These are phyloP conservation scores for Hypomontagnella monticulosa DNA, from an alignment of 495 filamentous ascomycete species.

Conservation along the genomic window DNA sequence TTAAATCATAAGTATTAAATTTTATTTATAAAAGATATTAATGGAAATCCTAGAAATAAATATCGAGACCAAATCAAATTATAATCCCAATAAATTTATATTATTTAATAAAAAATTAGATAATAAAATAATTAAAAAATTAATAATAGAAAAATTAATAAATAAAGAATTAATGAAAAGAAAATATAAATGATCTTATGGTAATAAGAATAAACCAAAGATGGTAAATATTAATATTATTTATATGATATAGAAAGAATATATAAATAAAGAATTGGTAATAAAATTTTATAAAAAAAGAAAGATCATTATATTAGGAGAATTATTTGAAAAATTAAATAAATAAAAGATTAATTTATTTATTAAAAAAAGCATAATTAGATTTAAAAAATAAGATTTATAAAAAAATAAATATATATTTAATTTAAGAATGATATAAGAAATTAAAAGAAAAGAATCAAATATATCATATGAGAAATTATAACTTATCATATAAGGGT, in stretches of 20 bases:
- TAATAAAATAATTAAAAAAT: not conserved
- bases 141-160: not conserved
- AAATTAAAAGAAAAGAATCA: not conserved
- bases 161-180: not conserved
- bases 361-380: not conserved
- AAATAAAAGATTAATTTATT: not conserved
- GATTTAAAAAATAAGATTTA: not conserved
- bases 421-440: not conserved
- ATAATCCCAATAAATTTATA: too few species aligned
- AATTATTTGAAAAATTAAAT: not conserved
- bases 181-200: not conserved
- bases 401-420: not conserved
- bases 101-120: not conserved
- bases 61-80: not conserved
- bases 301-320: not conserved
- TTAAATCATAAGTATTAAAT: not conserved
- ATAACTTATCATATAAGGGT: not conserved
- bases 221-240: not conserved
- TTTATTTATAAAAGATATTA: slow-evolving; percentile 1
- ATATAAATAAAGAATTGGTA: not conserved
- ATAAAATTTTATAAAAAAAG: not conserved
- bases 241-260: not conserved
- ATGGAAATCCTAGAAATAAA: not conserved
- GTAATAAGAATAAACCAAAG: not conserved
- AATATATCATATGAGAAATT: not conserved